Conservation (phyloP, 805 yeast genomes). For the Yamadazyma ubonensis region DNA sequence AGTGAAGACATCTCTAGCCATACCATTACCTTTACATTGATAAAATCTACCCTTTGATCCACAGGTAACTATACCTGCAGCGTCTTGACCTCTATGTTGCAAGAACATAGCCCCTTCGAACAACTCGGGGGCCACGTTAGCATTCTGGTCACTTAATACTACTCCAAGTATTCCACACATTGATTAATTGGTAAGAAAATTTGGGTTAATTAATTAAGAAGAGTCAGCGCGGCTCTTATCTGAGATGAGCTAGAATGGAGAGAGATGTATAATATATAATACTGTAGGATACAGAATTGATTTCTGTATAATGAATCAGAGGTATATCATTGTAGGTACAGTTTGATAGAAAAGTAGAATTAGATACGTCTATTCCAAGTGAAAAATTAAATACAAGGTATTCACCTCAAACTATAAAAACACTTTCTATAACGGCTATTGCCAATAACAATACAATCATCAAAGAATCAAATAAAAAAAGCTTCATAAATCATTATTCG, state of each 20-base stretch:
- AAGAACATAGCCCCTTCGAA: conserved; percentile 89
- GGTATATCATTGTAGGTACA: too few species aligned
- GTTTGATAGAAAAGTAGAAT: too few species aligned
- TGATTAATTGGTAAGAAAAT: conserved; percentile 1
- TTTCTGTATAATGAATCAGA: neutral
- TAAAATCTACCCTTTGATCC: conserved; percentile 90
- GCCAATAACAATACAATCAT: conserved; percentile 8
- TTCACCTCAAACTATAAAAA: conserved; percentile 9
- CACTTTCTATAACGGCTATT: conserved; percentile 6
- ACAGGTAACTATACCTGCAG: conserved; percentile 98
- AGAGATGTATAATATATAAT: too few species aligned
- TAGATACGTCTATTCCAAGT: too few species aligned
- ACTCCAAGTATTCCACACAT: conserved; percentile 98
- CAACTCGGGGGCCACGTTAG: conserved; percentile 81
- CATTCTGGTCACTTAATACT: conserved; percentile 70
- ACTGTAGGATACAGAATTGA: too few species aligned
- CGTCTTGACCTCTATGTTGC: conserved; percentile 98
- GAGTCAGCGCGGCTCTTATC: conserved; percentile 7
- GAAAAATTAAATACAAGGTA: conserved; percentile 8
- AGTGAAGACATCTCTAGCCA: conserved; percentile 97
- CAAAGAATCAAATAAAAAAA: conserved; percentile 3
- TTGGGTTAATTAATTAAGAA: conserved; percentile 2
- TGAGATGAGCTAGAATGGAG: conserved; percentile 4
- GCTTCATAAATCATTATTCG: conserved; percentile 13
- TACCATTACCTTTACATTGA: conserved; percentile 98